Evolutionary conservation across 1,139 yeast species (phyloP), one percentile per base, ranked within the genome.

Genomic region (Williopsis jadinii): DNA sequence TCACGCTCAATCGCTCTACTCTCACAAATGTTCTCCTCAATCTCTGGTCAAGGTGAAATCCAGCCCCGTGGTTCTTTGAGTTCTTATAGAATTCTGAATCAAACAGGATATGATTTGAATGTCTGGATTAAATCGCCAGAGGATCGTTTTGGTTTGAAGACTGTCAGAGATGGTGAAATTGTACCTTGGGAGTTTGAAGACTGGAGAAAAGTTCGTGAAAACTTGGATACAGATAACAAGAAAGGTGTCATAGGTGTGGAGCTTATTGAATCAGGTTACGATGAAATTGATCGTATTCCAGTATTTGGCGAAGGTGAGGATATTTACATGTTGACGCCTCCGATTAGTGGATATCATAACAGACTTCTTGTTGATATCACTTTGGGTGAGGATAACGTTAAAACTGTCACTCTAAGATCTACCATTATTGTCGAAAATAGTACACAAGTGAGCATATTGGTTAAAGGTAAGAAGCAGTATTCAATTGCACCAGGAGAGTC

Each of bases 131-230:
- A 83, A 42, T 56, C 63, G 6, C 51, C 55, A 3, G 58, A 58
- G 8, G 51, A 54, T 37, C 49, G 54, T 35, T 34, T 52, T n/a
- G 56, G 53, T 26, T 43, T 61, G 32, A 66, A 71, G 26, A 66
- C 70, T 0, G 60, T 88, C 24, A 66, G 66, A 37, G 71, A 80
- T 35, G 73, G 75, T 3, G 74, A 73, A 6, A 64, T 64, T 8
- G 62, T 77, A 10, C 84, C 90, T 1, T 94, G 97, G 97, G 80
- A 92, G 35, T 94, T 94, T 66, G 95, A 90, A 55, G 96, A 92
- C 56, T 92, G 97, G 97, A 73, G 85, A 48, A 73, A 73, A 30
- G 77, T 88, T 15, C 80, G 98, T 60, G 95, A 92, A 55, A 79
- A 80, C 45, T 66, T 88, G 43, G 81, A 78, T 48, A 77, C 85